Conservation (phyloP, 768 basidiomycete species). For the Hypholoma fasciculare region DNA sequence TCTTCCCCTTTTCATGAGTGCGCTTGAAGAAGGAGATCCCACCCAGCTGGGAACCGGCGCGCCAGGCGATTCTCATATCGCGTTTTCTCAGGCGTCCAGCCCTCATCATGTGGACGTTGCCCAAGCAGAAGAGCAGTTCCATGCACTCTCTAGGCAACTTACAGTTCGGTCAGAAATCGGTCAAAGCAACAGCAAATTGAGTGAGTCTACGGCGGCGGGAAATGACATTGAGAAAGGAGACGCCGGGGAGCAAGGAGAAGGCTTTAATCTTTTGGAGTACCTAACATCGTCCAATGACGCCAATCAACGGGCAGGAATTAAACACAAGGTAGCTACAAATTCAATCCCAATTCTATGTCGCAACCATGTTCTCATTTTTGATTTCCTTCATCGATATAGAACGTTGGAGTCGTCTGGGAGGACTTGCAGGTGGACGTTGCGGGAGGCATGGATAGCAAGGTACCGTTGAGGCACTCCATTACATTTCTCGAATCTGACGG, state of each 20-base stretch:
- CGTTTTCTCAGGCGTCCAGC: not conserved
- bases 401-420: slow-evolving; percentile 77
- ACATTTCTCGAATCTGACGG: not conserved
- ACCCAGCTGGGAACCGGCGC: not conserved
- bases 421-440: slow-evolving; percentile 61
- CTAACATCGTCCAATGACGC: slow-evolving; percentile 67
- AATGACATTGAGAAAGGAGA: slow-evolving; percentile 44
- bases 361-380: not conserved
- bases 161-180: slow-evolving; percentile 26
- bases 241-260: slow-evolving; percentile 25
- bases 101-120: slow-evolving; percentile 46
- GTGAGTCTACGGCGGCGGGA: slow-evolving; percentile 28
- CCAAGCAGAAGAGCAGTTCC: slow-evolving; percentile 52
- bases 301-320: slow-evolving; percentile 62
- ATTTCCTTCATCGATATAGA: slow-evolving; percentile 29
- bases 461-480: slow-evolving; percentile 9
- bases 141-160: slow-evolving; percentile 50
- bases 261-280: slow-evolving; percentile 70
- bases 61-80: not conserved
- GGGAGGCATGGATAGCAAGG: slow-evolving; percentile 60
- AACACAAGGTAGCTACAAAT: slow-evolving; percentile 48
- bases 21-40: not conserved
- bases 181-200: slow-evolving; percentile 19
- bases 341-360: not conserved
- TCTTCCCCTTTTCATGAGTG: not conserved